A percentile compares a stretch with the other conserved stretches of the same genome.
Evolutionary conservation across 805 yeast species (phyloP).

Genomic region (Wickerhamomyces bovis): DNA sequence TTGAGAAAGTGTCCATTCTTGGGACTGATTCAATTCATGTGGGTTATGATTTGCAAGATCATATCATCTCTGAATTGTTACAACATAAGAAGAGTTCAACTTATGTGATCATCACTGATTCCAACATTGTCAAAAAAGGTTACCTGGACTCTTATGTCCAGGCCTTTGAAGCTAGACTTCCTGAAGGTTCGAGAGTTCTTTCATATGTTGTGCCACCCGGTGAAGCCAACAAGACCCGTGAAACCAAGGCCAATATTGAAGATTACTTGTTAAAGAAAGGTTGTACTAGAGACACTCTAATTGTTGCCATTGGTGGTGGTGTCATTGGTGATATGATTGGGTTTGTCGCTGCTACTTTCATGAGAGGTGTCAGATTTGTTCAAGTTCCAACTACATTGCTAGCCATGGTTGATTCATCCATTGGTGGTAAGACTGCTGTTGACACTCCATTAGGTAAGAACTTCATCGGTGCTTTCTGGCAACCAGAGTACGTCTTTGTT

Average conservation of each 20-base stretch:
- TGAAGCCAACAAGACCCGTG: slow-evolving; percentile 81
- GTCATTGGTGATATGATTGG: slow-evolving; percentile 99
- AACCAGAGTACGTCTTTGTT: slow-evolving; percentile 81
- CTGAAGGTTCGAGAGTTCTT: slow-evolving; percentile 57
- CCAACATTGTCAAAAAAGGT: slow-evolving; percentile 64
- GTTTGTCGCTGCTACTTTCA: slow-evolving; percentile 97
- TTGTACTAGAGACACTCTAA: slow-evolving; percentile 93
- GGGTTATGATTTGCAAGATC: slow-evolving; percentile 74
- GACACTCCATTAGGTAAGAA: slow-evolving; percentile 96
- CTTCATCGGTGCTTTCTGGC: slow-evolving; percentile 96
- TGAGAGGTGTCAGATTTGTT: slow-evolving; percentile 93
- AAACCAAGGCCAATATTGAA: slow-evolving; percentile 88
- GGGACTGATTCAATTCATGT: slow-evolving; percentile 84
- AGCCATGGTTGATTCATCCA: slow-evolving; percentile 97
- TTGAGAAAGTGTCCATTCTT: slow-evolving; percentile 61
- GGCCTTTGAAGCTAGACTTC: slow-evolving; percentile 39
- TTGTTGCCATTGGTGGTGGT: slow-evolving; percentile 96
- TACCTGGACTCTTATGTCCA: slow-evolving; percentile 44
- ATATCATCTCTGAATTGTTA: slow-evolving; percentile 65
- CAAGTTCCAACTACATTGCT: slow-evolving; percentile 92
- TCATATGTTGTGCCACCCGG: slow-evolving; percentile 84
- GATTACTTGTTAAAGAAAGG: slow-evolving; percentile 78
- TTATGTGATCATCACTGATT: slow-evolving; percentile 85
- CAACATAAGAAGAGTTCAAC: slow-evolving; percentile 71
- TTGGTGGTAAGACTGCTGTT: slow-evolving; percentile 97